These are phyloP conservation scores for Coemansia interrupta DNA, from an alignment of 192 early-diverging fungal genomes.

Conservation along the genomic window DNA sequence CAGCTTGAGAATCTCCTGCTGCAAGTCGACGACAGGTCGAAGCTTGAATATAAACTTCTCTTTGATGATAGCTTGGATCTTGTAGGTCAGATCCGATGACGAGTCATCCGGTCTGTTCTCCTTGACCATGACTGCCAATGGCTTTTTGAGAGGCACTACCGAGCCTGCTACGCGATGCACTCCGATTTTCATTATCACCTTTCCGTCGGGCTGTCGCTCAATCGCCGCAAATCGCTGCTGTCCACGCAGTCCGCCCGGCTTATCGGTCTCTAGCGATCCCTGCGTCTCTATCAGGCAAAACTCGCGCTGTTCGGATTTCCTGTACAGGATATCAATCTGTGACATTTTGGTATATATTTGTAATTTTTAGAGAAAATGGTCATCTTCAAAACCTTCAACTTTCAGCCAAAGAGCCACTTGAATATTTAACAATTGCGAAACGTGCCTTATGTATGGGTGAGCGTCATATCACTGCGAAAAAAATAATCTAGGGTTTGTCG, in stretches of 20 bases:
- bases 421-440: too few relatives aligned
- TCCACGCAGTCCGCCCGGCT: constrained; percentile 28
- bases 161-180: constrained; percentile 36
- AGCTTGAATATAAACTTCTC: constrained; percentile 50
- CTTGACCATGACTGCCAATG: constrained; percentile 37
- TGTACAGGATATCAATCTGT: constrained; percentile 36
- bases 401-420: too few relatives aligned
- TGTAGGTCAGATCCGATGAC: constrained; percentile 9
- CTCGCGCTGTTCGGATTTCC: constrained; percentile 25
- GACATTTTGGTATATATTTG: constrained; percentile 16
- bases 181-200: constrained; percentile 36
- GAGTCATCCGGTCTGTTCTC: background rate
- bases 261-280: constrained; percentile 44
- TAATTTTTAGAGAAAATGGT: background rate
- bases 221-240: constrained; percentile 44
- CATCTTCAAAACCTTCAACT: too few relatives aligned
- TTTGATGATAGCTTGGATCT: constrained; percentile 34
- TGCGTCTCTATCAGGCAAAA: constrained; percentile 47
- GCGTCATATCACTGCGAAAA: too few relatives aligned
- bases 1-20: constrained; percentile 15
- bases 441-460: too few relatives aligned
- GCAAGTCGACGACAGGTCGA: constrained; percentile 39
- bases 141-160: constrained; percentile 33
- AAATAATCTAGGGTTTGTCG: too few relatives aligned
- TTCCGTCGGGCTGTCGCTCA: constrained; percentile 23